phyloP scores from a whole-genome alignment of 805 yeast genomes.

The Myxozyma kluyveri region DNA sequence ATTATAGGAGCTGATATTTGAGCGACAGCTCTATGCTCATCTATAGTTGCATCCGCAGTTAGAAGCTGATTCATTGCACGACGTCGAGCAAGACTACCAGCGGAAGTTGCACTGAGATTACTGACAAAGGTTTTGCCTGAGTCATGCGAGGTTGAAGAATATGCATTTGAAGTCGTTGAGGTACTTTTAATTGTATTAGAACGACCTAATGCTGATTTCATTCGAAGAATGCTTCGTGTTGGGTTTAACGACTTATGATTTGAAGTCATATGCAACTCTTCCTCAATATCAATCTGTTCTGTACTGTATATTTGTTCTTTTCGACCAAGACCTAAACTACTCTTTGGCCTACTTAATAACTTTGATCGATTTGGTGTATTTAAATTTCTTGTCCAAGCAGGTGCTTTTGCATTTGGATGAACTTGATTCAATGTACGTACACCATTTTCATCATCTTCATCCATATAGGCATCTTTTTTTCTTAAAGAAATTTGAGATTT shows the following conservation, averaged over 20 bases:
- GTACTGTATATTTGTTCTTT: background rate
- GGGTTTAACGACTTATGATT: conserved; percentile 4
- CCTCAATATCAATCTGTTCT: background rate
- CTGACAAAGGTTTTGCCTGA: conserved; percentile 42
- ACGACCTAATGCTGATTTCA: conserved; percentile 11
- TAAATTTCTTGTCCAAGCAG: background rate
- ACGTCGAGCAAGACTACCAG: conserved; percentile 80
- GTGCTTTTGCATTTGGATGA: background rate
- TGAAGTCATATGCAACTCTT: too few relatives aligned
- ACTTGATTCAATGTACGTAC: background rate
- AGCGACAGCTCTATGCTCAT: background rate
- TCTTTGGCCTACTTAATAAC: conserved; percentile 20
- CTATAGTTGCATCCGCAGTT: background rate
- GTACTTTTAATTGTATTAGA: conserved; percentile 14
- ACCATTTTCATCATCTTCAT: background rate
- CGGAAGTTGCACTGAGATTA: conserved; percentile 84
- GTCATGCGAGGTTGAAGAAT: conserved; percentile 30
- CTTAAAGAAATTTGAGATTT: background rate
- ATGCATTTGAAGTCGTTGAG: conserved; percentile 23
- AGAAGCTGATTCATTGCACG: conserved; percentile 40
- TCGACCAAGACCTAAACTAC: conserved; percentile 19
- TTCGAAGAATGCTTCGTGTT: conserved; percentile 10
- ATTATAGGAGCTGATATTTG: background rate
- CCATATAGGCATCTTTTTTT: background rate
- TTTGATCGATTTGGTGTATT: background rate